phyloP scores from a whole-genome alignment of 2,329 filamentous ascomycete genomes.

The Diaporthe aspalathi region DNA sequence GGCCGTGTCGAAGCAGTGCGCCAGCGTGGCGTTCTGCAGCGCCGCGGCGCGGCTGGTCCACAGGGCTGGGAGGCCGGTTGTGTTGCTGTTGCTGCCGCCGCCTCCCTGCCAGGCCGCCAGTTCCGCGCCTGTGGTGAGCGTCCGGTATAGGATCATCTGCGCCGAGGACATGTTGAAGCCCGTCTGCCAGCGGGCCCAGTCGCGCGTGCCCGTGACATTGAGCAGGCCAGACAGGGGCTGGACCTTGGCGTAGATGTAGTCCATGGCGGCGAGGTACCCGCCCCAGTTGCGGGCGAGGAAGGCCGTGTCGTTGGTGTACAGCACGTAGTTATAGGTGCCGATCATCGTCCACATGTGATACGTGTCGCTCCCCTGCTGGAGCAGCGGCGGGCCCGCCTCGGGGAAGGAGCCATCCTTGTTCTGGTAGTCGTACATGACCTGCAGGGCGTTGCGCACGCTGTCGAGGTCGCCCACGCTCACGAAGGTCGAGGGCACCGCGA shows the following conservation, averaged over 20 bases:
- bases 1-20: constrained; percentile 59
- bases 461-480: constrained; percentile 62
- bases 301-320: constrained; percentile 61
- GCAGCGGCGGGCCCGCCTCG: constrained; percentile 59
- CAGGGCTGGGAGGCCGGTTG: constrained; percentile 49
- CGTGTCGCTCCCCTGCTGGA: constrained; percentile 49
- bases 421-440: constrained; percentile 54
- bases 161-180: constrained; percentile 63
- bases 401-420: constrained; percentile 58
- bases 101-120: constrained; percentile 58
- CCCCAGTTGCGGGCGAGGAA: constrained; percentile 50
- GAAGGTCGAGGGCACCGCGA: constrained; percentile 61
- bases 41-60: constrained; percentile 55
- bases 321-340: constrained; percentile 65
- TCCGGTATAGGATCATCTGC: constrained; percentile 66
- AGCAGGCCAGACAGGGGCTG: constrained; percentile 52
- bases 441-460: constrained; percentile 59
- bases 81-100: constrained; percentile 42
- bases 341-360: constrained; percentile 60
- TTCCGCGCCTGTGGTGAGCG: constrained; percentile 62
- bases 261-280: constrained; percentile 47
- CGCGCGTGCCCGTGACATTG: constrained; percentile 60
- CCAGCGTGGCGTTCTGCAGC: constrained; percentile 59
- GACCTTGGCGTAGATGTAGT: constrained; percentile 45
- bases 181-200: constrained; percentile 63